Conservation (phyloP, 2,329 filamentous ascomycete genomes). For the Trichoderma lentiforme region DNA sequence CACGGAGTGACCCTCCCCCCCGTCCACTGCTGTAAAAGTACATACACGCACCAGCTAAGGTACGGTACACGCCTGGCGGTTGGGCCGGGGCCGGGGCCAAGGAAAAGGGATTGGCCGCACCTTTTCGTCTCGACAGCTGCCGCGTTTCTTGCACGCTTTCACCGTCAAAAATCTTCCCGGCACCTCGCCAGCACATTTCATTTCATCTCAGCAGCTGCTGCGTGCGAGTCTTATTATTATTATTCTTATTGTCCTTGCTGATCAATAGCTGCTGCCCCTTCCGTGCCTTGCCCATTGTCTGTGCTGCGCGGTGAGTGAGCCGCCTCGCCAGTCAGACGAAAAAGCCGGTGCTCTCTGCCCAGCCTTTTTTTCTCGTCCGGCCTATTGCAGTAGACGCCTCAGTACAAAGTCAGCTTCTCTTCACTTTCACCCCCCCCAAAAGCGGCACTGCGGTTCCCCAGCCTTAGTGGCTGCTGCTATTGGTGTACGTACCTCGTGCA, state of each 20-base stretch:
- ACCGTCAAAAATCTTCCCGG: background rate
- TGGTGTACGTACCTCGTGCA: constrained; percentile 7
- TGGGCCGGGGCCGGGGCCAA: background rate
- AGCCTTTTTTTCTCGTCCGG: constrained; percentile 5
- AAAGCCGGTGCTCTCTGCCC: background rate
- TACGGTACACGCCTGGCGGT: background rate
- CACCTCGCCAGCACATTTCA: background rate
- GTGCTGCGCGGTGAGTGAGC: background rate
- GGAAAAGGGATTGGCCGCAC: constrained; percentile 16
- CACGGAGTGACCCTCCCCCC: background rate
- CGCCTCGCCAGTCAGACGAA: background rate
- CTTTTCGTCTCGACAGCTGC: constrained; percentile 9
- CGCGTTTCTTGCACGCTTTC: constrained; percentile 4
- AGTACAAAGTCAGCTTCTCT: background rate
- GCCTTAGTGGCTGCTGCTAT: background rate
- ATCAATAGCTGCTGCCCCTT: background rate
- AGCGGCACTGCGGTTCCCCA: background rate
- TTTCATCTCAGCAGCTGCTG: background rate
- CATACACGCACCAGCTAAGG: background rate
- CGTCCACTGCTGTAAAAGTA: background rate
- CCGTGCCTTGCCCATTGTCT: constrained; percentile 1
- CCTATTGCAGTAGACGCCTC: constrained; percentile 10
- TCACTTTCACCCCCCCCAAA: background rate
- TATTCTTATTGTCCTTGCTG: background rate
- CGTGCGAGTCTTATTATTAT: background rate